A percentile compares a stretch with the other conserved stretches of the same genome.
These are phyloP conservation scores for Populus euphratica DNA, from an alignment of 345 rosid genomes.

Conservation along the genomic window DNA sequence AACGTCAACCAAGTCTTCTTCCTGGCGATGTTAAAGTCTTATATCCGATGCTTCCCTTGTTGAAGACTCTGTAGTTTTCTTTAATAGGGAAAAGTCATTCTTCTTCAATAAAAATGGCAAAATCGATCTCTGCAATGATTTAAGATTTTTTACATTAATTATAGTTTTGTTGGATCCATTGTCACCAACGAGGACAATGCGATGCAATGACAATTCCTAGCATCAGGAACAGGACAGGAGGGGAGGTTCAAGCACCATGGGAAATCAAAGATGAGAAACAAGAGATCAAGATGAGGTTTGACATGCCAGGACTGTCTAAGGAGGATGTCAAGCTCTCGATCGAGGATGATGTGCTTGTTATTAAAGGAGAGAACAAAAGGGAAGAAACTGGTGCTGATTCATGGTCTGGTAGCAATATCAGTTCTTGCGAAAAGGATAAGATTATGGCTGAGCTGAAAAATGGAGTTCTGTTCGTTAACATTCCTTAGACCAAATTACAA, in stretches of 20 bases:
- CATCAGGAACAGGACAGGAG: slow-evolving; percentile 21
- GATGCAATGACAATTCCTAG: slow-evolving; percentile 42
- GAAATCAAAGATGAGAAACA: slow-evolving; percentile 73
- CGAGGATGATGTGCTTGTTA: slow-evolving; percentile 58
- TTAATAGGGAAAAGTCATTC: not conserved
- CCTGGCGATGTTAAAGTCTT: too few relatives aligned
- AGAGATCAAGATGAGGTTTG: slow-evolving; percentile 77
- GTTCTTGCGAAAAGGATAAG: slow-evolving; percentile 16
- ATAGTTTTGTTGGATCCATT: slow-evolving; percentile 60
- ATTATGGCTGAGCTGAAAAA: slow-evolving; percentile 23
- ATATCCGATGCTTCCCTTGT: not conserved
- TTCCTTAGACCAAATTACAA: slow-evolving; percentile 47
- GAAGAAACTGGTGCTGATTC: slow-evolving; percentile 14
- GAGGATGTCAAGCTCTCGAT: slow-evolving; percentile 69
- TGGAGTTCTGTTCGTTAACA: slow-evolving; percentile 59
- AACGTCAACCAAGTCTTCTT: too few relatives aligned
- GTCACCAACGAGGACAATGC: slow-evolving; percentile 69
- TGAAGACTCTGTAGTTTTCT: not conserved
- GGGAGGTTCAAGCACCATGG: slow-evolving; percentile 64
- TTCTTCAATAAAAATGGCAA: not conserved
- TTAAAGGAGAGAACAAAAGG: slow-evolving; percentile 56
- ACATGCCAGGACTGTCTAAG: slow-evolving; percentile 79
- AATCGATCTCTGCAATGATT: not conserved
- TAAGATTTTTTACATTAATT: not conserved
- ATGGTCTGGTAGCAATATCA: slow-evolving; percentile 8